Conservation (phyloP, 805 yeast species). For the Yarrowia bubula region DNA sequence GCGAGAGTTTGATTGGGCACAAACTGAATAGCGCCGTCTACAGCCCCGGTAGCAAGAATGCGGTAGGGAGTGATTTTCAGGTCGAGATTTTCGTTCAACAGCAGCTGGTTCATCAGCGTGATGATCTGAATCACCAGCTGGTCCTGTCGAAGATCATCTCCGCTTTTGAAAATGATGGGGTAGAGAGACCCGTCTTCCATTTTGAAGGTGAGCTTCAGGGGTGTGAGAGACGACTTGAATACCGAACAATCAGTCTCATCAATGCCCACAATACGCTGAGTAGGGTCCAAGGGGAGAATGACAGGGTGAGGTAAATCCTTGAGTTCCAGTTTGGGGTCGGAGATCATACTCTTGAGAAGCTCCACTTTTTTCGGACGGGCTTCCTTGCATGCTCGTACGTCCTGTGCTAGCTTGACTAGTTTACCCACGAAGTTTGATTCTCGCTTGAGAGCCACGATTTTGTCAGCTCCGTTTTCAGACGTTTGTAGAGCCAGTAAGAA, state of each 20-base stretch:
- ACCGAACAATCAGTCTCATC: conserved; percentile 78
- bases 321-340: conserved; percentile 48
- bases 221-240: conserved; percentile 87
- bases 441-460: conserved; percentile 43
- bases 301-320: conserved; percentile 50
- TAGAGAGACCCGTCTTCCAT: conserved; percentile 54
- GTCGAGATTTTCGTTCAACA: conserved; percentile 87
- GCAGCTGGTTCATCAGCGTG: conserved; percentile 80
- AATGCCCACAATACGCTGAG: conserved; percentile 67
- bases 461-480: conserved; percentile 37
- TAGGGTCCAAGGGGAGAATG: conserved; percentile 81
- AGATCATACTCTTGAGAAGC: conserved; percentile 55
- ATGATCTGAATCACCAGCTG: conserved; percentile 95
- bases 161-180: conserved; percentile 88
- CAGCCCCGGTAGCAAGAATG: conserved; percentile 84
- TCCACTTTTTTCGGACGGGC: conserved; percentile 75
- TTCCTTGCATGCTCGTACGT: conserved; percentile 66
- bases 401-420: conserved; percentile 62
- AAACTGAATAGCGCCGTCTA: conserved; percentile 90
- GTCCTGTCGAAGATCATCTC: conserved; percentile 95
- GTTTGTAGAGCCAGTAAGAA: conserved; percentile 43
- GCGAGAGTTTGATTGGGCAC: conserved; percentile 91
- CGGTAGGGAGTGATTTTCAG: conserved; percentile 82
- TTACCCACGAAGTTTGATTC: conserved; percentile 71
- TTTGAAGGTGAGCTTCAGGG: conserved; percentile 76